Evolutionary conservation across 257 asterid genomes (phyloP), one percentile per base, ranked within the genome.

Genomic region (Lithospermum erythrorhizon): DNA sequence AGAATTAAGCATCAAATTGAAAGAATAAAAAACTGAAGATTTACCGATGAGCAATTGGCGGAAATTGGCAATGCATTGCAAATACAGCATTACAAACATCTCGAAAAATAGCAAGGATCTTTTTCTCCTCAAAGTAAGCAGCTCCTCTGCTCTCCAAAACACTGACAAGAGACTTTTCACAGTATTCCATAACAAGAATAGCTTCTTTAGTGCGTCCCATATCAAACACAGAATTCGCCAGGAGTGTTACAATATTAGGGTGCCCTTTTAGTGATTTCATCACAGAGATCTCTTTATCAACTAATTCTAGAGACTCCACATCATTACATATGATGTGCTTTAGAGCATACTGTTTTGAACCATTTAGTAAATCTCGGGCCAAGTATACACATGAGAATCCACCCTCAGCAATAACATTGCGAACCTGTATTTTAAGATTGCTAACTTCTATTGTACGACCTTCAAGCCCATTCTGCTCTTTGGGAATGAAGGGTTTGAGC

Each of bases 181-280:
- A 93, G 69, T 78, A 93, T 67, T 93, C 98, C 97, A 89, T 82
- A 58, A 89, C 86, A 79, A 93, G 94, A 57, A 93, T 47, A 65
- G 97, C 89, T 83, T 93, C 98, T 76, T 84, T 86, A 4, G 97
- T 86, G 35, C 97, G 96, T 11, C 97, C 96, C 95, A 84, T 83
- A 70, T 93, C 96, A 70, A 93, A 82, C 65, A 89, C 62, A 57
- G 87, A 74, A 75, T 93, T 81, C 24, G 89, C 90, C 35, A 61
- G 73, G 66, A 86, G 95, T 23, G 81, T 75, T 66, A 89, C 97
- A 68, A 89, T 65, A 73, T 93, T 86, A 58, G 97, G 97, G 69
- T 93, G 97, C 69, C 97, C 97, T 76, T 80, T 86, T 32, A 93
- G 96, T 32, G 78, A 67, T 78, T 93, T 93, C 97, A 93, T 80